phyloP scores from a whole-genome alignment of 148 eudicot species.

The Pouteria glomerata region DNA sequence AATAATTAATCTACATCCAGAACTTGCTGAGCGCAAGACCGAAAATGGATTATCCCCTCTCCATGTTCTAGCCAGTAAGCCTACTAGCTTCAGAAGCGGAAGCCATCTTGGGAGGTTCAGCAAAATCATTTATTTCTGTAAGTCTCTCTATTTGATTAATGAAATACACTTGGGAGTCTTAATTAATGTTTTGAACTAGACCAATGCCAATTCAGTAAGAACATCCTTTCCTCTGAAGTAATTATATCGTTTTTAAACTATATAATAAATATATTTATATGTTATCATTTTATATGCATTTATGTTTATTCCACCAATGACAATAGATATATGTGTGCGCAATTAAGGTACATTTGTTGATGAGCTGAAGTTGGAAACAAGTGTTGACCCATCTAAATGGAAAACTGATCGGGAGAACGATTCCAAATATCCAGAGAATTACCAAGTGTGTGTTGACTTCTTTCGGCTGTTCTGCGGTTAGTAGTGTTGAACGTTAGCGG shows the following conservation, averaged over 20 bases:
- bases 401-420: too few species aligned
- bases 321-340: too few species aligned
- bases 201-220: too few species aligned
- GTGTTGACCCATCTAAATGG: too few species aligned
- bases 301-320: too few species aligned
- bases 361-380: background rate
- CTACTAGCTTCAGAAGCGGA: slow-evolving; percentile 15
- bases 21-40: background rate
- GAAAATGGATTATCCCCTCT: slow-evolving; percentile 2
- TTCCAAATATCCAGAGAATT: slow-evolving; percentile 6
- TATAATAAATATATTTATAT: too few species aligned
- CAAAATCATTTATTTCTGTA: slow-evolving; percentile 9
- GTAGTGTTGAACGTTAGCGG: too few species aligned
- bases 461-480: background rate
- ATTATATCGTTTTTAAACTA: too few species aligned
- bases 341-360: slow-evolving; percentile 19
- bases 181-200: too few species aligned
- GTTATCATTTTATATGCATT: too few species aligned
- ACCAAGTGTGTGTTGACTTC: slow-evolving; percentile 3
- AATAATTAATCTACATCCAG: background rate
- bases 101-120: background rate
- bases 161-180: too few species aligned
- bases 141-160: background rate
- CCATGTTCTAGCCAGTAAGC: slow-evolving; percentile 14
- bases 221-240: too few species aligned